Evolutionary conservation across 768 basidiomycete genomes (phyloP), one percentile per base, ranked within the genome.

Genomic region (Daedaleopsis sinensis): DNA sequence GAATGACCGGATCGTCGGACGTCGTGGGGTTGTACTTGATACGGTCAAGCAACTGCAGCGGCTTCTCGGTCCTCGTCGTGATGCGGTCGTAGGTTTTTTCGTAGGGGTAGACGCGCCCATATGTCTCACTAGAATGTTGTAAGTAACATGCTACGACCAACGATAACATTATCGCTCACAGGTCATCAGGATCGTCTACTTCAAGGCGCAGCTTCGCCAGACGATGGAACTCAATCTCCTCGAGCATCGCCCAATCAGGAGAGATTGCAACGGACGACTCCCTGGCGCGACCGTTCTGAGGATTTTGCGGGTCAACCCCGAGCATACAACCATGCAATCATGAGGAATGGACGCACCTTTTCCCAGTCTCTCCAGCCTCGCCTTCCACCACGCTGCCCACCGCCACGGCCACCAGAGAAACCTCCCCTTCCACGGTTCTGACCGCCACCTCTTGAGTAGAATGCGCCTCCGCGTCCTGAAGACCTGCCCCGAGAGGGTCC

Each of bases 21-120:
- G 97, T 98, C 0, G 97, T 97, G 18, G 94, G 90, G 74, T 98
- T 98, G 77, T 97, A 99, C 71, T 94, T 91, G 74, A 97, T 91
- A 59, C 94, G 90, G 75, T 98, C 97, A 59, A 96, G 85, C 49
- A 93, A 82, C 70, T 98, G 94, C 27, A 99, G 83, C 52, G 95
- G 90, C 61, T 86, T 86, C 76, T 98, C 95, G 5, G 87, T 88
- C 78, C 94, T 94, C 51, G 97, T 97, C 48, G 90, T 96, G 72
- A 98, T 84, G 58, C 96, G 93, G 76, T 99, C 97, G 73, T 93
- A 99, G 7, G 88, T 78, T 74, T 96, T 96, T 66, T 98, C 95
- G 76, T 98, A 99, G 7, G 90, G 83, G 71, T 88, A 96, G 55
- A 99, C 78, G 56, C 91, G 91, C 50, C 97, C 97, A 71, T 96